phyloP scores from a whole-genome alignment of 768 basidiomycete genomes.

The Hysterangium stoloniferum region DNA sequence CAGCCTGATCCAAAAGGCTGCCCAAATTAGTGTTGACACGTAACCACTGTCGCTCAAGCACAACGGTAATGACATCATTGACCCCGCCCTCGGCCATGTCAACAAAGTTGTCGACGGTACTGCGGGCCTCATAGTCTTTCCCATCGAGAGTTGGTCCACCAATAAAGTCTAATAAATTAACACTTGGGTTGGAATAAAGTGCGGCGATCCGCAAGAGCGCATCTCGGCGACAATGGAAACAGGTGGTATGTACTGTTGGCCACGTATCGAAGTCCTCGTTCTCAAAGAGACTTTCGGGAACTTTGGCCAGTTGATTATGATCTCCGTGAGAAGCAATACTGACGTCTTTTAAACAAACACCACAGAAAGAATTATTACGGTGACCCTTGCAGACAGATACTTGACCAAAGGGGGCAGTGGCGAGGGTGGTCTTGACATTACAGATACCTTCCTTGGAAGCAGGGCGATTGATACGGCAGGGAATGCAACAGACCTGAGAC shows the following conservation, averaged over 20 bases:
- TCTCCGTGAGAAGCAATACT: conserved; percentile 33
- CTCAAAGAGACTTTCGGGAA: conserved; percentile 37
- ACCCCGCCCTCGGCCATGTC: conserved; percentile 68
- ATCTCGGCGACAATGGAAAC: conserved; percentile 57
- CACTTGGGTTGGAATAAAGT: neutral
- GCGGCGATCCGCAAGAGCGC: conserved; percentile 45
- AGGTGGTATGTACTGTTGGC: conserved; percentile 59
- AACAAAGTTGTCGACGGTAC: conserved; percentile 61
- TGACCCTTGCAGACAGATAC: conserved; percentile 59
- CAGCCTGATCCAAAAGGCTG: conserved; percentile 59
- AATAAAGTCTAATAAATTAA: conserved; percentile 5
- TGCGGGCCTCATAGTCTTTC: conserved; percentile 60
- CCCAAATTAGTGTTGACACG: conserved; percentile 53
- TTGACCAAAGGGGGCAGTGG: conserved; percentile 35
- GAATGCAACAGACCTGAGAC: conserved; percentile 34
- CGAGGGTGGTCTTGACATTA: conserved; percentile 37
- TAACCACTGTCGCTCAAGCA: conserved; percentile 68
- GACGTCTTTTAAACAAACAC: conserved; percentile 60
- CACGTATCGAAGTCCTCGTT: conserved; percentile 70
- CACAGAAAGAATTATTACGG: conserved; percentile 50
- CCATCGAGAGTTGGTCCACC: conserved; percentile 10
- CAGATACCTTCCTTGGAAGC: conserved; percentile 41
- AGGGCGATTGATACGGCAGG: conserved; percentile 66
- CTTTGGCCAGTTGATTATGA: conserved; percentile 28
- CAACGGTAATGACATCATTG: conserved; percentile 48